These are phyloP conservation scores for Wickerhamiella sergipiensis DNA, from an alignment of 805 yeast species.

Conservation along the genomic window DNA sequence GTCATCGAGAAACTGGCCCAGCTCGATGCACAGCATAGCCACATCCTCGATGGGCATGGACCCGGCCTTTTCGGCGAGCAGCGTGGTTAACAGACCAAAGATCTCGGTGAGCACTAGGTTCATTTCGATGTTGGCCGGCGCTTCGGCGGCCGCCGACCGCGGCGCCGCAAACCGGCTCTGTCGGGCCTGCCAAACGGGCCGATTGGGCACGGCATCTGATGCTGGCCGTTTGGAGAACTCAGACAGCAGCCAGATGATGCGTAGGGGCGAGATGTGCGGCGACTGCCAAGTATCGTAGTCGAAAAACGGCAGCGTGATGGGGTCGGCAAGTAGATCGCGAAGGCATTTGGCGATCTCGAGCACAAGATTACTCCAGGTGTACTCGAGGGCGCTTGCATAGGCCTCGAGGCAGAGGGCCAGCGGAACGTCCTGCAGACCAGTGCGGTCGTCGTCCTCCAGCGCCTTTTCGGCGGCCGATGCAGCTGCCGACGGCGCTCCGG, in stretches of 20 bases:
- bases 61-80: background rate
- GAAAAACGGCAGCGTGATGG: background rate
- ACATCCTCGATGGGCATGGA: slow-evolving; percentile 24
- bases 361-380: background rate
- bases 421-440: slow-evolving; percentile 1
- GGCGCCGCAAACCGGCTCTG: background rate
- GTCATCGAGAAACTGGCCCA: slow-evolving; percentile 26
- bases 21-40: slow-evolving; percentile 15
- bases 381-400: slow-evolving; percentile 2
- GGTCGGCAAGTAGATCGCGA: background rate
- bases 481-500: too few species aligned
- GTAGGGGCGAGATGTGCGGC: slow-evolving; percentile 13
- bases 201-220: background rate
- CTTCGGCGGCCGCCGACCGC: background rate
- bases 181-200: background rate
- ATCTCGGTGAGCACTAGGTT: background rate
- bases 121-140: background rate
- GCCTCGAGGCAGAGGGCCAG: slow-evolving; percentile 3
- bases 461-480: background rate
- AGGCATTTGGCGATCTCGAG: slow-evolving; percentile 3
- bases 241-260: slow-evolving; percentile 7
- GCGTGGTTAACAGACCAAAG: background rate
- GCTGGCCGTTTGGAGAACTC: slow-evolving; percentile 1
- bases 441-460: background rate
- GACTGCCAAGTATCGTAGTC: slow-evolving; percentile 8